These are phyloP conservation scores for Herpotrichia juniperi DNA, from an alignment of 2,329 filamentous ascomycete species.

Conservation along the genomic window DNA sequence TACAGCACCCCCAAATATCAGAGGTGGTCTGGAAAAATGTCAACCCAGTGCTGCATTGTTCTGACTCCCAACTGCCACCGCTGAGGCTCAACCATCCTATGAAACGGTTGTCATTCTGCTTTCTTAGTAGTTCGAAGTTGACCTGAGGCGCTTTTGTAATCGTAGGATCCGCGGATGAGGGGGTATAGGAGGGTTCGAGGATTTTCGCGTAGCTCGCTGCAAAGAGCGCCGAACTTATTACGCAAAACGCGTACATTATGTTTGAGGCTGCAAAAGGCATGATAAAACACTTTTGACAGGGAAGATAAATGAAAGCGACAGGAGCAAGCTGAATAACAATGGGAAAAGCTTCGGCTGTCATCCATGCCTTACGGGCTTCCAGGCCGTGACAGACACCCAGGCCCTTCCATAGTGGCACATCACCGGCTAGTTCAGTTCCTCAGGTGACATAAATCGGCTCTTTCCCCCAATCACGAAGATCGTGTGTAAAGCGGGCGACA, in stretches of 20 bases:
- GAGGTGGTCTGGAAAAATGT: constrained; percentile 36
- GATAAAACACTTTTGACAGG: neutral
- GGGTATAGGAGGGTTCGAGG: constrained; percentile 21
- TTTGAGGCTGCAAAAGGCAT: neutral
- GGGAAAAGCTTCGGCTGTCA: constrained; percentile 2
- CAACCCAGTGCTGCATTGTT: constrained; percentile 26
- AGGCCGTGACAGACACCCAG: neutral
- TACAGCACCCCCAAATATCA: constrained; percentile 38
- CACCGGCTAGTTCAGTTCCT: neutral
- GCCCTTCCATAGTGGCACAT: too few species aligned
- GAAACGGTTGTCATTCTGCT: constrained; percentile 30
- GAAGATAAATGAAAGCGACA: neutral
- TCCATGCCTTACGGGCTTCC: neutral
- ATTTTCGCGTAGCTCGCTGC: constrained; percentile 1
- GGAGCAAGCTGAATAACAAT: constrained; percentile 5
- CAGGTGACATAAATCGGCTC: neutral
- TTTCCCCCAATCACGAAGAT: constrained; percentile 17
- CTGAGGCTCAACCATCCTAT: constrained; percentile 30
- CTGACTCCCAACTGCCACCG: constrained; percentile 19
- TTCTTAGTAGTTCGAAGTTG: constrained; percentile 20
- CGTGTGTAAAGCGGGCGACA: neutral
- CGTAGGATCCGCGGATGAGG: constrained; percentile 24
- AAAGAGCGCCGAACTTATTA: constrained; percentile 13
- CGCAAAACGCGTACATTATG: neutral
- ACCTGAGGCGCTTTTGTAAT: constrained; percentile 29